Base-by-base conservation (phyloP, 202 grass and related monocot genomes). In the Dendrocalamus latiflorus region DNA sequence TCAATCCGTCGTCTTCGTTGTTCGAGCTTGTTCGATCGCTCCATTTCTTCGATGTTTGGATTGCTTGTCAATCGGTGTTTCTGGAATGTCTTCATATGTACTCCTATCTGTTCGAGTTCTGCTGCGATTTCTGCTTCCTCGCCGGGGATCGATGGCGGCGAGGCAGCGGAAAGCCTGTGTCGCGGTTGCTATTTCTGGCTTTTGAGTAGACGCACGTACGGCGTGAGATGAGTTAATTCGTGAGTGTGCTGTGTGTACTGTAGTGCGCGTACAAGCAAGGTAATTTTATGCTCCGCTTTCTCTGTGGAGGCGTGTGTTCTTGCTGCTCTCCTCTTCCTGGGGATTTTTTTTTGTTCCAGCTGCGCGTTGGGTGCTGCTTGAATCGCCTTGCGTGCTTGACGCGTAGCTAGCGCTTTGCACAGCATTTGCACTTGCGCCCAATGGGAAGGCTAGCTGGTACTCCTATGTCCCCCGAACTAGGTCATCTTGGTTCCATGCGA, bases 251-350 rank as follows among this genome's bases (percentile, higher is more conserved):
- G 37, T 78, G 12, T 16, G 44, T 45, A 14, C 14, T 14, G 25
- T 43, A 9, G 15, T 77, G 56, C 4, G 9, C 10, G 65, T 57
- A 28, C 22, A n/a, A 22, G 79, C 21, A 34, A 48, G 70, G 84
- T 75, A 68, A 90, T 83, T 90, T 90, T 74, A 90, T 83, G 83
- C 69, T 68, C 66, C 58, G 49, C 50, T 77, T 86, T 82, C 42
- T 49, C 59, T 41, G 43, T 21, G 62, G 59, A 60, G 9, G 62
- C 3, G 24, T 22, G 24, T 9, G 58, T 78, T 55, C 2, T 14
- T 86, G 61, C 61, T 43, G 41, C 41, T 45, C 14, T 51, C 53
- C 86, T 68, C 14, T 51, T 53, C 86, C 62, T 83, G 68, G 59
- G 72, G 47, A 65, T 45, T 16, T 72, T 82, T 68, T 86, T 86